Evolutionary conservation across 2,329 filamentous ascomycete species (phyloP), one percentile per base, ranked within the genome.

Genomic region (Cytospora schulzeri): DNA sequence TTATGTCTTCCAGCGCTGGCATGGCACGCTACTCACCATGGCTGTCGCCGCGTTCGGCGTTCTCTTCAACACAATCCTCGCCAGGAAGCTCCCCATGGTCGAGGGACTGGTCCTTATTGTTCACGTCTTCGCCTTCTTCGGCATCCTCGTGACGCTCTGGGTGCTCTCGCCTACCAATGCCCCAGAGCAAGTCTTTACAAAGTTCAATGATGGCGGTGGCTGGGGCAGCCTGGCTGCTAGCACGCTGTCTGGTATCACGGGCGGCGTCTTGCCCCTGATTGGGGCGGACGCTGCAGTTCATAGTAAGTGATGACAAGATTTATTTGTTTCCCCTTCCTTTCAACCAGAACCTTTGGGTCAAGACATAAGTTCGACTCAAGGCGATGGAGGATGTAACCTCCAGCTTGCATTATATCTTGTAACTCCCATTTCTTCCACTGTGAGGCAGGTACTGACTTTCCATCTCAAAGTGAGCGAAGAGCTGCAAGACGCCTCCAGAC

Each of bases 121-220:
- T 12, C 81, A 83, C 68, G 68, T 80, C 6, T 66, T 76, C 19
- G 79, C 79, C 5, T 82, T 81, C 61, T 72, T 82, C 45, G 76
- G 73, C 1, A 73, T 80, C 5, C 68, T 83, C 68, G 73, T 76
- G n/a, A 70, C 73, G 0, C 76, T 83, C 28, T 73, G 74, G 69
- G 73, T 73, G 3, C 73, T 76, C 63, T 71, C 74, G 0, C 74
- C 76, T 17, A 72, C 70, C 1, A 67, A 71, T 66, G 17, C 70
- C 60, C 48, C 68, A 7, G 35, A 54, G 8, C 55, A 67, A 9
- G 74, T 76, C 4, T 76, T 75, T 57, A 73, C 71, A 1, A 67
- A 72, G 7, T 75, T 76, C 50, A 68, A 67, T 5, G 73, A 76
- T 60, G 71, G 68, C 45, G 73, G 73, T 22, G 71, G 70, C 24